Conservation (phyloP, 1,284 basidiomycete species). For the Nidula niveotomentosa region DNA sequence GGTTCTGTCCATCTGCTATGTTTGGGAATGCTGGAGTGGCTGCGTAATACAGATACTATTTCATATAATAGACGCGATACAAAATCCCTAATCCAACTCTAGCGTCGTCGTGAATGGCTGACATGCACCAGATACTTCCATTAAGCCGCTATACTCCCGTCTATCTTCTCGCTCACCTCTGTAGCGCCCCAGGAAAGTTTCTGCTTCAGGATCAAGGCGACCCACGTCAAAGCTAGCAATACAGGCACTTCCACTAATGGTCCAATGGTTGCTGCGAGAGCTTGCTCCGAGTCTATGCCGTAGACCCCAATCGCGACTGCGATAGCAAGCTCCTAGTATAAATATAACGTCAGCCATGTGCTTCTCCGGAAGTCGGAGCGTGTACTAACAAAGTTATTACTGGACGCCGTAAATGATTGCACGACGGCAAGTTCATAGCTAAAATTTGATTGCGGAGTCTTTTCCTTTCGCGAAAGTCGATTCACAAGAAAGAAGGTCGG, state of each 20-base stretch:
- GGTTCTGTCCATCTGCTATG: too few species aligned
- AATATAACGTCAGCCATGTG: neutral
- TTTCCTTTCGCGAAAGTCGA: slow-evolving; percentile 28
- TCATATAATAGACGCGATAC: too few species aligned
- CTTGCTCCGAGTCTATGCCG: slow-evolving; percentile 73
- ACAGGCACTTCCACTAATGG: slow-evolving; percentile 83
- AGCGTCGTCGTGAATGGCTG: too few species aligned
- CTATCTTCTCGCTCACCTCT: too few species aligned
- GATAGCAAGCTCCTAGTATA: slow-evolving; percentile 71
- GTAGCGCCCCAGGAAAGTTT: slow-evolving; percentile 42
- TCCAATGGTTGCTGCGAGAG: slow-evolving; percentile 77
- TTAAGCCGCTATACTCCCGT: too few species aligned
- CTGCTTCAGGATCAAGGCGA: slow-evolving; percentile 54
- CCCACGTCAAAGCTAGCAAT: slow-evolving; percentile 70
- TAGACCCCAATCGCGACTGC: slow-evolving; percentile 82
- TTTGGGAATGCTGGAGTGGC: too few species aligned
- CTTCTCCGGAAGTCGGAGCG: neutral
- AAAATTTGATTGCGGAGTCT: slow-evolving; percentile 26
- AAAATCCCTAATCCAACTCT: too few species aligned
- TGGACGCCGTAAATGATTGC: slow-evolving; percentile 61
- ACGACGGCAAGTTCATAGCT: slow-evolving; percentile 73
- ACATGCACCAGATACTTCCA: too few species aligned
- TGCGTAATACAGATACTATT: too few species aligned
- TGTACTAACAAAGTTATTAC: slow-evolving; percentile 32
- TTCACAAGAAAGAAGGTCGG: slow-evolving; percentile 60